Evolutionary conservation across 1,284 basidiomycete species (phyloP).

Genomic region (Moesziomyces sp.): DNA sequence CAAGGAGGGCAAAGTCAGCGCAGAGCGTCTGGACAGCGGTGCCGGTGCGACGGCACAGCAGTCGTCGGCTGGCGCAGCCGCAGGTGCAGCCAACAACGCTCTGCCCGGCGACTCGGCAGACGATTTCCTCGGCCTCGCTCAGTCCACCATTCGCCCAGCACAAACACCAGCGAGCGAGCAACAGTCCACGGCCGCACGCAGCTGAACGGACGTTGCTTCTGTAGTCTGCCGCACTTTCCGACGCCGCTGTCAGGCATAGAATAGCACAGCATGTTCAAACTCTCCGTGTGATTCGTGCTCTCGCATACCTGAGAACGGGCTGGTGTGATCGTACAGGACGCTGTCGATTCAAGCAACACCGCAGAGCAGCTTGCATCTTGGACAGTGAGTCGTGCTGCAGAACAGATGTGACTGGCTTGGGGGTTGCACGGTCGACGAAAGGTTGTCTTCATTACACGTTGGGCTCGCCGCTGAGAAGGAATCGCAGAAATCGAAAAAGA

Average conservation of each 20-base stretch:
- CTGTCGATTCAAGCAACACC: too few species aligned
- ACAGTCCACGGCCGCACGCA: conserved; percentile 1
- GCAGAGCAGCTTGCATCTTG: too few species aligned
- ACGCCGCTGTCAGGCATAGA: too few species aligned
- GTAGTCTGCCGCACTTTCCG: too few species aligned
- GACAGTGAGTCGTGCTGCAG: too few species aligned
- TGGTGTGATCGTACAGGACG: too few species aligned
- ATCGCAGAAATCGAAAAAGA: background rate
- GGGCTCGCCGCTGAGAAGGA: background rate
- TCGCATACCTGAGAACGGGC: too few species aligned
- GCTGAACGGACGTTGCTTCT: background rate
- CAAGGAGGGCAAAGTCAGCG: conserved; percentile 26
- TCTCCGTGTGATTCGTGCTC: too few species aligned
- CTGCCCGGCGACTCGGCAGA: conserved; percentile 14
- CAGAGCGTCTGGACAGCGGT: conserved; percentile 16
- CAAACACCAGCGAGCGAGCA: conserved; percentile 8
- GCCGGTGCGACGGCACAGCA: background rate
- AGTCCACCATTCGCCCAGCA: conserved; percentile 26
- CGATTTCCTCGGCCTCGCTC: conserved; percentile 36
- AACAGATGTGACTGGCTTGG: too few species aligned
- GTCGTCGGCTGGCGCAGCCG: background rate
- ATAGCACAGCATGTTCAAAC: too few species aligned
- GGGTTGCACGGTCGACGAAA: too few species aligned
- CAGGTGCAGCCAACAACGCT: background rate
- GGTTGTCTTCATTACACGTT: too few species aligned